A percentile compares a stretch with the other conserved stretches of the same genome.
Conservation (phyloP, 257 asterid genomes). For the Jacaranda copaia region DNA sequence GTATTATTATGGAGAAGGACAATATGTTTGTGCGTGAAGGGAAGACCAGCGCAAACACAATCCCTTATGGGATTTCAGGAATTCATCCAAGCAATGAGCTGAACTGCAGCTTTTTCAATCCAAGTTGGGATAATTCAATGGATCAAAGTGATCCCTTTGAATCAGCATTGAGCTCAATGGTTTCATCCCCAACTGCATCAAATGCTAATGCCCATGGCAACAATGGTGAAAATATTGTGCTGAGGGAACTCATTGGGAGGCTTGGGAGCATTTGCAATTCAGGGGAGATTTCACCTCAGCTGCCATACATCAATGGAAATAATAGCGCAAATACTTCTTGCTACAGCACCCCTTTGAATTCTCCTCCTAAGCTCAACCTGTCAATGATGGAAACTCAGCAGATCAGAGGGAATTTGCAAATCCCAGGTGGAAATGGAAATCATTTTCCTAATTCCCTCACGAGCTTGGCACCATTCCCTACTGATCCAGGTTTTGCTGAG, state of each 20-base stretch:
- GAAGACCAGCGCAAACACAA: too few species aligned
- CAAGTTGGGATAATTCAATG: conserved; percentile 67
- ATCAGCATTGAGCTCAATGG: conserved; percentile 94
- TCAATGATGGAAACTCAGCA: conserved; percentile 51
- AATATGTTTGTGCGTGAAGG: conserved; percentile 33
- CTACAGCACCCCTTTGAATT: conserved; percentile 73
- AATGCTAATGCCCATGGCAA: conserved; percentile 31
- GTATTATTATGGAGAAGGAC: conserved; percentile 48
- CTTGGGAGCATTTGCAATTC: conserved; percentile 74
- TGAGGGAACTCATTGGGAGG: conserved; percentile 77
- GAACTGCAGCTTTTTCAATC: conserved; percentile 46
- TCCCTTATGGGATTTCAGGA: too few species aligned
- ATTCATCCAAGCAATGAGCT: conserved; percentile 22
- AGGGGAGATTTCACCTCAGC: conserved; percentile 63
- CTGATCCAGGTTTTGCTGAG: conserved; percentile 76
- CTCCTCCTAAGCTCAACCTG: conserved; percentile 80
- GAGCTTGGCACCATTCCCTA: conserved; percentile 50
- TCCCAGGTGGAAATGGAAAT: conserved; percentile 20
- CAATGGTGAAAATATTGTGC: conserved; percentile 55
- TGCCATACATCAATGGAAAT: conserved; percentile 17
- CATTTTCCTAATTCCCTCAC: conserved; percentile 43
- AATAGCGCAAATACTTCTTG: conserved; percentile 57
- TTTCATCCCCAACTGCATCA: conserved; percentile 77
- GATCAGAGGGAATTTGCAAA: conserved; percentile 48
- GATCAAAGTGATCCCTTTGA: conserved; percentile 73